Percentiles rank a stretch among this genome's conserved stretches.
Evolutionary conservation across 1,284 basidiomycete genomes (phyloP).

Genomic region (Pseudozyma tsukubaensis): DNA sequence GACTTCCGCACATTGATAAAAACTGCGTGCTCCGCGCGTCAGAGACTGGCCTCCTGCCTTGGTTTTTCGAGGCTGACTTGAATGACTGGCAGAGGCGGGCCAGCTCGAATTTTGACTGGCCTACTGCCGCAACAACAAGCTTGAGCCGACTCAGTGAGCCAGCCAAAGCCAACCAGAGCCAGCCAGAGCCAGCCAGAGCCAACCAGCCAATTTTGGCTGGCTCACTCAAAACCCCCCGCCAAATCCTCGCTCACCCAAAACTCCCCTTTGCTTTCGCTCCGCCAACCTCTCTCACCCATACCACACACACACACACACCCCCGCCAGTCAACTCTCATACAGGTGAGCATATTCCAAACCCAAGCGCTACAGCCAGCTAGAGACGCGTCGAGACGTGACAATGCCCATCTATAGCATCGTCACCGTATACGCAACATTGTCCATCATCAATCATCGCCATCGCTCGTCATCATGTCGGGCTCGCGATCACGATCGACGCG

Average conservation of each 20-base stretch:
- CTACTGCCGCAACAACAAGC: conserved; percentile 12
- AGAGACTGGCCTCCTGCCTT: conserved; percentile 33
- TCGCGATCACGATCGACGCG: conserved; percentile 33
- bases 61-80: not conserved
- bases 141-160: not conserved
- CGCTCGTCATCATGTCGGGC: conserved; percentile 19
- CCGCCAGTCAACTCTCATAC: conserved; percentile 16
- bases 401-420: conserved; percentile 23
- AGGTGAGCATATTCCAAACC: conserved; percentile 48
- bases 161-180: not conserved
- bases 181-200: not conserved
- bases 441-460: conserved; percentile 25
- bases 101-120: conserved; percentile 18
- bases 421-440: conserved; percentile 19
- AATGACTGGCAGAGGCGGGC: conserved; percentile 3
- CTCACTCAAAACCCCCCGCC: conserved; percentile 44
- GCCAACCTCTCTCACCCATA: conserved; percentile 43
- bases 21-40: not conserved
- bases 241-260: conserved; percentile 37
- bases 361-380: conserved; percentile 15
- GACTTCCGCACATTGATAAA: too few relatives aligned
- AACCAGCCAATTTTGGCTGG: conserved; percentile 20
- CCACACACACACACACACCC: conserved; percentile 31
- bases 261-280: conserved; percentile 30
- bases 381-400: conserved; percentile 47